Evolutionary conservation across 2,329 filamentous ascomycete genomes (phyloP).

Genomic region (Emydomyces testavorans): DNA sequence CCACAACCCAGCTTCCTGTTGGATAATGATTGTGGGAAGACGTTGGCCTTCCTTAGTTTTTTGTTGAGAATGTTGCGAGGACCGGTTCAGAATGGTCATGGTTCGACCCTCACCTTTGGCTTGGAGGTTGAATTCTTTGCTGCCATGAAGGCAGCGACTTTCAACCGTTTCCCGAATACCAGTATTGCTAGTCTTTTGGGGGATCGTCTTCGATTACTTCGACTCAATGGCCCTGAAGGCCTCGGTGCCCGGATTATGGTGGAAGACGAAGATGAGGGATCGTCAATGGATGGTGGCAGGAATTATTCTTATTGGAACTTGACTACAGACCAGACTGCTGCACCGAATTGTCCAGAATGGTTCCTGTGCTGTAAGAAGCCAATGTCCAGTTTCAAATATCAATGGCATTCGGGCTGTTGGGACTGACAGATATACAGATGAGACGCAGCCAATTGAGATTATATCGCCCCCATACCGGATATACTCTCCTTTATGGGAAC

Average conservation of each 20-base stretch:
- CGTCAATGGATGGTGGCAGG: neutral
- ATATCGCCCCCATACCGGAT: slow-evolving; percentile 15
- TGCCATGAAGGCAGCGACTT: slow-evolving; percentile 13
- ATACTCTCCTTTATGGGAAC: slow-evolving; percentile 11
- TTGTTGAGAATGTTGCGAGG: slow-evolving; percentile 9
- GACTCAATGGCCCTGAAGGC: slow-evolving; percentile 9
- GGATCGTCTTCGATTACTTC: slow-evolving; percentile 9
- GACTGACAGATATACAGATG: slow-evolving; percentile 12
- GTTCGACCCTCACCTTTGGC: slow-evolving; percentile 14
- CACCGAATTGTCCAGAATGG: slow-evolving; percentile 12
- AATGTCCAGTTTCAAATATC: neutral
- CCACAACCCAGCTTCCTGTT: slow-evolving; percentile 5
- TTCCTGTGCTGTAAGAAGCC: slow-evolving; percentile 14
- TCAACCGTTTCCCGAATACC: slow-evolving; percentile 5
- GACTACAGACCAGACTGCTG: slow-evolving; percentile 9
- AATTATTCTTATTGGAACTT: slow-evolving; percentile 15
- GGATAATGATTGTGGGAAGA: slow-evolving; percentile 10
- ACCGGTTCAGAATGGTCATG: slow-evolving; percentile 1
- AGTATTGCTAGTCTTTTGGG: slow-evolving; percentile 12
- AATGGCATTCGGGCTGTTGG: neutral
- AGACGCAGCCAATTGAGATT: slow-evolving; percentile 15
- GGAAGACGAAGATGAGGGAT: slow-evolving; percentile 3
- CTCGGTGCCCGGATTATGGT: slow-evolving; percentile 8
- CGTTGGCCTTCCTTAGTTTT: neutral
- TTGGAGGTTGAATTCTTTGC: slow-evolving; percentile 16